Conservation (phyloP, 257 asterid species). For the Nicotiana obtusifolia region DNA sequence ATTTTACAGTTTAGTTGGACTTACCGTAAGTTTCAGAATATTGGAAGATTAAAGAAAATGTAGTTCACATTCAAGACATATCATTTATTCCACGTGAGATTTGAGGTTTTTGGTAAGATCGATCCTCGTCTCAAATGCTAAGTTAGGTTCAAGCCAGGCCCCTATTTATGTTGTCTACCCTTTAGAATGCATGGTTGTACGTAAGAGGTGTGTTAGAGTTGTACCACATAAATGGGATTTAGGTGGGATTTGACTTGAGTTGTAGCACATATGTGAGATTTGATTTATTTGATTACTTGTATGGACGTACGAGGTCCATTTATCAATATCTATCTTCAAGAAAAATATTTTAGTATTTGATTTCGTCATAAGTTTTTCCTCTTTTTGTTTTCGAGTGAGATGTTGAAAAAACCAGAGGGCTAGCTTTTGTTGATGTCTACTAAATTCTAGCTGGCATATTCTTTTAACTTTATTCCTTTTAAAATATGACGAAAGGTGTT, state of each 20-base stretch:
- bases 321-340: not conserved
- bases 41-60: not conserved
- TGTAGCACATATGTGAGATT: too few species aligned
- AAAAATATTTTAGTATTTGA: not conserved
- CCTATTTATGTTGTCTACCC: too few species aligned
- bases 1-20: not conserved
- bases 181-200: too few species aligned
- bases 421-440: constrained; percentile 6
- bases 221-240: too few species aligned
- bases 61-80: not conserved
- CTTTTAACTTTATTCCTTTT: not conserved
- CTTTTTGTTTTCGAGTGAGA: not conserved
- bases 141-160: too few species aligned
- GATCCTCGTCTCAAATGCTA: too few species aligned
- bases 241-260: too few species aligned
- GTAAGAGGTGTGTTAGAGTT: too few species aligned
- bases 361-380: not conserved
- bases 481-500: not conserved
- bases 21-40: not conserved
- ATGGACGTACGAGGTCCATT: too few species aligned
- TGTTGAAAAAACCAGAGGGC: not conserved
- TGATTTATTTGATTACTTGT: too few species aligned
- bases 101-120: too few species aligned
- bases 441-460: not conserved
- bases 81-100: too few species aligned